These are phyloP conservation scores for Pseudopyrenochaeta lycopersici DNA, from an alignment of 2,329 filamentous ascomycete genomes.

Conservation along the genomic window DNA sequence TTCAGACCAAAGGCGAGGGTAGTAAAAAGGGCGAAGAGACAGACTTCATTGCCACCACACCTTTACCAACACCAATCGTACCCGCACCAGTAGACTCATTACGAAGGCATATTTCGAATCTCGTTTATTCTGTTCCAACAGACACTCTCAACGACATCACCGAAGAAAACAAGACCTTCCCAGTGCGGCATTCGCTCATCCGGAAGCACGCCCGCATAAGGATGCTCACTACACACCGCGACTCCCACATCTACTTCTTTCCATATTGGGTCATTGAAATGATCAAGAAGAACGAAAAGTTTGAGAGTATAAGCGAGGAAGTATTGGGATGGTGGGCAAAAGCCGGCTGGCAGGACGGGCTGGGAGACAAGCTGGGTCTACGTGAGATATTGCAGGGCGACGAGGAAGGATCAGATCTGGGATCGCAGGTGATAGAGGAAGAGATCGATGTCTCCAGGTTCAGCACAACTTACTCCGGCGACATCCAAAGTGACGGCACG, in stretches of 20 bases:
- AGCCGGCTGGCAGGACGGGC: conserved; percentile 84
- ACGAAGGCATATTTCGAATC: conserved; percentile 73
- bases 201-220: conserved; percentile 77
- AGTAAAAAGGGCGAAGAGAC: conserved; percentile 90
- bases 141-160: conserved; percentile 86
- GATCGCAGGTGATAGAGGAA: conserved; percentile 56
- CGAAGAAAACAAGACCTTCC: conserved; percentile 76
- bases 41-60: conserved; percentile 85
- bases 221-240: conserved; percentile 84
- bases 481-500: conserved; percentile 12
- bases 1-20: conserved; percentile 80
- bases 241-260: conserved; percentile 94
- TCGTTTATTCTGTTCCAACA: conserved; percentile 87
- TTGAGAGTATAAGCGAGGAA: conserved; percentile 91
- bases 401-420: conserved; percentile 48
- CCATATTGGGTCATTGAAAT: conserved; percentile 91
- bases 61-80: conserved; percentile 67
- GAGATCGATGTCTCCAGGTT: conserved; percentile 63
- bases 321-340: conserved; percentile 97
- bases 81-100: conserved; percentile 71
- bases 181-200: conserved; percentile 79
- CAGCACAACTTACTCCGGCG: conserved; percentile 59
- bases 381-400: conserved; percentile 68
- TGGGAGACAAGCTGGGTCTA: conserved; percentile 80
- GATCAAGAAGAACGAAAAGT: conserved; percentile 77